Percentiles rank a stretch among this genome's conserved stretches.
Conservation (phyloP, 768 basidiomycete genomes). For the Amanita subjunquillea region DNA sequence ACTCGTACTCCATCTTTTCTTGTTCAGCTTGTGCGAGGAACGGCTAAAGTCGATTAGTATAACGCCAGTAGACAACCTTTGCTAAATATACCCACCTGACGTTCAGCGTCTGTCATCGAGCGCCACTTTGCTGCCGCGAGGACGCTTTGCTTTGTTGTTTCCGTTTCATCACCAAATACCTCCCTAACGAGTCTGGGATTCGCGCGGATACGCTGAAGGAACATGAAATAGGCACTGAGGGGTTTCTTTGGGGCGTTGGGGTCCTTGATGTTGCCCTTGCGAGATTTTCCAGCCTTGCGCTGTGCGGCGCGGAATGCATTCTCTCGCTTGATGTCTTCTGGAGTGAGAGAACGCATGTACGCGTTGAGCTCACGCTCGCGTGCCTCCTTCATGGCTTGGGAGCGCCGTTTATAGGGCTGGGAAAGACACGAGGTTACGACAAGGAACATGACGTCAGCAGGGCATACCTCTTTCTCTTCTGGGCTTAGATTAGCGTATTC, state of each 20-base stretch:
- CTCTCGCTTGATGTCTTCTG: slow-evolving; percentile 91
- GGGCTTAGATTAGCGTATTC: slow-evolving; percentile 73
- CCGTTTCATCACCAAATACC: slow-evolving; percentile 84
- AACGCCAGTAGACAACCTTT: slow-evolving; percentile 4
- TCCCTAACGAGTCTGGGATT: slow-evolving; percentile 63
- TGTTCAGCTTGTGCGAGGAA: slow-evolving; percentile 90
- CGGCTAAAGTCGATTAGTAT: slow-evolving; percentile 41
- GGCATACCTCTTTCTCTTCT: slow-evolving; percentile 75
- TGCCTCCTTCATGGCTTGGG: slow-evolving; percentile 74
- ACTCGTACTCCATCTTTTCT: slow-evolving; percentile 91
- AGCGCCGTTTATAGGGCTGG: slow-evolving; percentile 80
- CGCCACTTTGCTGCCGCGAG: slow-evolving; percentile 91
- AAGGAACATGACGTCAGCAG: slow-evolving; percentile 23
- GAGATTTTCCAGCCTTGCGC: slow-evolving; percentile 85
- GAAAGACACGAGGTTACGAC: slow-evolving; percentile 12
- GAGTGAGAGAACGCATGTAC: slow-evolving; percentile 84
- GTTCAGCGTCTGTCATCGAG: slow-evolving; percentile 86
- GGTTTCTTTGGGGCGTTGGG: slow-evolving; percentile 97
- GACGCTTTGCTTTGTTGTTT: slow-evolving; percentile 92
- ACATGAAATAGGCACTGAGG: slow-evolving; percentile 91
- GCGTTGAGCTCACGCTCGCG: slow-evolving; percentile 74
- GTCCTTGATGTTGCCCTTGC: slow-evolving; percentile 92
- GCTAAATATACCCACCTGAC: slow-evolving; percentile 50
- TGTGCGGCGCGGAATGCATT: slow-evolving; percentile 87
- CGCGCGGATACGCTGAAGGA: slow-evolving; percentile 82